Conservation (phyloP, 2,329 filamentous ascomycete species). For the Phymatotrichopsis omnivora region DNA sequence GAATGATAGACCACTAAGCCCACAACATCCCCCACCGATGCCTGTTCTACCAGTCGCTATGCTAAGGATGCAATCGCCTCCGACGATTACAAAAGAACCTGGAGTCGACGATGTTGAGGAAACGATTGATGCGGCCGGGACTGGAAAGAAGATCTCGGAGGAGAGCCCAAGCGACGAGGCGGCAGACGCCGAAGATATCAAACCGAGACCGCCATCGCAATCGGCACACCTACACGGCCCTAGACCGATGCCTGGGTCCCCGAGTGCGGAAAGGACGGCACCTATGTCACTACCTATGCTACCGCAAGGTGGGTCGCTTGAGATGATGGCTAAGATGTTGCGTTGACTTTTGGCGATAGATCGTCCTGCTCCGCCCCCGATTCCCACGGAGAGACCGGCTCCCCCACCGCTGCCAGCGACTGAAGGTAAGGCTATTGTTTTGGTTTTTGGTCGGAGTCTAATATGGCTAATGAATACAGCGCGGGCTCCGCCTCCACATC, state of each 20-base stretch:
- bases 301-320: conserved; percentile 11
- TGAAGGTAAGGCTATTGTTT: conserved; percentile 19
- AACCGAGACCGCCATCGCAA: conserved; percentile 34
- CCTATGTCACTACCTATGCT: conserved; percentile 17
- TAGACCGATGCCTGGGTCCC: conserved; percentile 24
- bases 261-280: conserved; percentile 8
- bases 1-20: conserved; percentile 37
- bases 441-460: neutral
- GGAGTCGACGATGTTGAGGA: conserved; percentile 42
- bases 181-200: conserved; percentile 46
- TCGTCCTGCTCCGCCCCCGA: conserved; percentile 38
- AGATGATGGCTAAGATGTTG: too few relatives aligned
- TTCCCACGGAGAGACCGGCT: conserved; percentile 35
- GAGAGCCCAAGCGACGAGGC: conserved; percentile 36
- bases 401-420: conserved; percentile 32
- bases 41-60: conserved; percentile 43
- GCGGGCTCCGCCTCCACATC: conserved; percentile 35
- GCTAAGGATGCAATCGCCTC: conserved; percentile 18
- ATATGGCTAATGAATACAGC: conserved; percentile 26
- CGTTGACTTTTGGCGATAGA: conserved; percentile 33
- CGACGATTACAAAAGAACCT: conserved; percentile 28
- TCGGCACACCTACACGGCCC: conserved; percentile 22
- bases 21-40: conserved; percentile 31
- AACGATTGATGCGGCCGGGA: conserved; percentile 36
- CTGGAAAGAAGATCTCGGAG: conserved; percentile 29